Conservation (phyloP, 192 early-diverging fungal species). For the Chytriomyces hyalinus region DNA sequence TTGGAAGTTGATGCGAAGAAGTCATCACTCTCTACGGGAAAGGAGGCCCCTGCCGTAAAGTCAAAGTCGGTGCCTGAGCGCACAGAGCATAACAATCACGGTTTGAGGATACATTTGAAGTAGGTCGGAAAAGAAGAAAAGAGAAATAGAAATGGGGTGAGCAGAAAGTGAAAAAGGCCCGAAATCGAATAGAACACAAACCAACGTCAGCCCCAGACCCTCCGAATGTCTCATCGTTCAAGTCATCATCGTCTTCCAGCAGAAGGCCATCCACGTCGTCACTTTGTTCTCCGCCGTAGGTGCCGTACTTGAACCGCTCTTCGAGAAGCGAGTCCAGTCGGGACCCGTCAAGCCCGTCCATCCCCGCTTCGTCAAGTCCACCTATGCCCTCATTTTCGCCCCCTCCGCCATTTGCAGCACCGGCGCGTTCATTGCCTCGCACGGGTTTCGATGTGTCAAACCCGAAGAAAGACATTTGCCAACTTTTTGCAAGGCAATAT, state of each 20-base stretch:
- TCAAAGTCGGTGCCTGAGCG: conserved; percentile 51
- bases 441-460: conserved; percentile 45
- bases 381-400: not conserved
- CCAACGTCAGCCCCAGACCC: conserved; percentile 26
- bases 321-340: conserved; percentile 53
- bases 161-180: conserved; percentile 22
- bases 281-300: conserved; percentile 29
- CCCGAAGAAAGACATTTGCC: conserved; percentile 45
- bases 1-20: not conserved
- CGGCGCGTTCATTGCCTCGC: not conserved
- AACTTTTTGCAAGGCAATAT: conserved; percentile 8
- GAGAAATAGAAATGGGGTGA: not conserved
- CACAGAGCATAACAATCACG: not conserved
- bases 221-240: conserved; percentile 63
- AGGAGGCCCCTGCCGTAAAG: conserved; percentile 36
- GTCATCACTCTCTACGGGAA: conserved; percentile 12
- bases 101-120: not conserved
- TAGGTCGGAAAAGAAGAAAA: not conserved
- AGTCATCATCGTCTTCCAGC: conserved; percentile 38
- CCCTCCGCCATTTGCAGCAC: conserved; percentile 18
- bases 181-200: not conserved
- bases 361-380: no score
- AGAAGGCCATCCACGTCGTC: conserved; percentile 25
- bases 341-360: conserved; percentile 30
- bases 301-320: conserved; percentile 45